phyloP scores from a whole-genome alignment of 306 rosid genomes.

The Pachyrhizus erosus region DNA sequence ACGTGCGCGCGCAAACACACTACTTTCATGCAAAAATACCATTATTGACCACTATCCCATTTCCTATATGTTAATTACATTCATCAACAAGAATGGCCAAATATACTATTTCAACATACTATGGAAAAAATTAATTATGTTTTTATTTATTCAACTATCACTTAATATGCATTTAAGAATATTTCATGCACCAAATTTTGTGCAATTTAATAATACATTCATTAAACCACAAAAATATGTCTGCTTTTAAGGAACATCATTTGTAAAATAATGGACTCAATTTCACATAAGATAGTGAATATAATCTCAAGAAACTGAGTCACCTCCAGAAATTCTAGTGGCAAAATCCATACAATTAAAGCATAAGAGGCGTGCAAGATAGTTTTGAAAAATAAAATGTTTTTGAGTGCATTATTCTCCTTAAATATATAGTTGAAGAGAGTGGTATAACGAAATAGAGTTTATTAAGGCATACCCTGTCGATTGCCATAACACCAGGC shows the following conservation, averaged over 20 bases:
- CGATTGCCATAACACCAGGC: constrained; percentile 81
- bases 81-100: constrained; percentile 1
- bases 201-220: constrained; percentile 3
- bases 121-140: neutral
- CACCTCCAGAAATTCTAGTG: constrained; percentile 1
- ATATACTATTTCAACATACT: neutral
- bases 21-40: too few relatives aligned
- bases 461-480: constrained; percentile 59
- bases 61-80: neutral
- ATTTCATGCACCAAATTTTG: neutral
- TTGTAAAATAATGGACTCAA: neutral
- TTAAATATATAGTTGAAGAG: constrained; percentile 22
- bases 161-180: constrained; percentile 8
- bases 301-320: constrained; percentile 12
- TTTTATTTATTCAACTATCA: neutral
- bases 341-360: constrained; percentile 27
- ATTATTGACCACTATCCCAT: too few relatives aligned
- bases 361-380: constrained; percentile 12
- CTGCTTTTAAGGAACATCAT: constrained; percentile 29
- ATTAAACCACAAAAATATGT: constrained; percentile 15
- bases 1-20: too few relatives aligned
- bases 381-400: constrained; percentile 23
- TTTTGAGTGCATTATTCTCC: neutral
- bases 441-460: constrained; percentile 30
- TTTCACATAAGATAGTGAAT: neutral